These are phyloP conservation scores for Venturia pyrina DNA, from an alignment of 2,329 filamentous ascomycete genomes.

Conservation along the genomic window DNA sequence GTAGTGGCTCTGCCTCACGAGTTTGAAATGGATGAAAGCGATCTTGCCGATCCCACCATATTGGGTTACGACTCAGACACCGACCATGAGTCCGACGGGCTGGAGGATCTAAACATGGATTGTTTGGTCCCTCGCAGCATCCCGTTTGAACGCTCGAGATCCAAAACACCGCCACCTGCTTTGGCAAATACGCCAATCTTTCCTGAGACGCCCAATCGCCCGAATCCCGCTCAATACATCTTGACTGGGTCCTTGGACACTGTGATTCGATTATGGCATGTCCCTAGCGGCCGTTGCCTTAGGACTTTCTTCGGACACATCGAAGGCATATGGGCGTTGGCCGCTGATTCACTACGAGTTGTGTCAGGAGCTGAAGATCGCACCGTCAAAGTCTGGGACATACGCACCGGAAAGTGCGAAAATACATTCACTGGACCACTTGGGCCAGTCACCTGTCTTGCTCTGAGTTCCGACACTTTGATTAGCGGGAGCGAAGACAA, in stretches of 20 bases:
- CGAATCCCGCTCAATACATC: constrained; percentile 73
- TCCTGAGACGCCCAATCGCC: constrained; percentile 49
- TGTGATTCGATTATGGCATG: constrained; percentile 89
- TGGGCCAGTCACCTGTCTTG: constrained; percentile 87
- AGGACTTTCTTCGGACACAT: constrained; percentile 95
- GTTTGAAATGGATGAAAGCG: constrained; percentile 72
- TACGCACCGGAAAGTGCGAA: constrained; percentile 81
- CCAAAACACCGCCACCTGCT: constrained; percentile 11
- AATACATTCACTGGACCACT: constrained; percentile 84
- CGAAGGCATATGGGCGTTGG: constrained; percentile 90
- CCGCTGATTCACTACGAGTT: constrained; percentile 76
- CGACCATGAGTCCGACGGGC: constrained; percentile 9
- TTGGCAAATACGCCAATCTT: constrained; percentile 38
- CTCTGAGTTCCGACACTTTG: constrained; percentile 79
- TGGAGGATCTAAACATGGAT: neutral
- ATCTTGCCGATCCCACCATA: constrained; percentile 3
- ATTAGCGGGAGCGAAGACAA: constrained; percentile 90
- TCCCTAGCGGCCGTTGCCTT: constrained; percentile 67
- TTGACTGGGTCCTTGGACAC: constrained; percentile 85
- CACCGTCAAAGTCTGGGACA: constrained; percentile 95
- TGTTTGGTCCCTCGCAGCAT: neutral
- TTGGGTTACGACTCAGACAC: constrained; percentile 11
- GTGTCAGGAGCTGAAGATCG: constrained; percentile 87
- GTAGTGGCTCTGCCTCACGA: constrained; percentile 74
- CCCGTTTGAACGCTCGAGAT: neutral